Base-by-base conservation (phyloP, 164 flowering plant species). In the Protea cynaroides region DNA sequence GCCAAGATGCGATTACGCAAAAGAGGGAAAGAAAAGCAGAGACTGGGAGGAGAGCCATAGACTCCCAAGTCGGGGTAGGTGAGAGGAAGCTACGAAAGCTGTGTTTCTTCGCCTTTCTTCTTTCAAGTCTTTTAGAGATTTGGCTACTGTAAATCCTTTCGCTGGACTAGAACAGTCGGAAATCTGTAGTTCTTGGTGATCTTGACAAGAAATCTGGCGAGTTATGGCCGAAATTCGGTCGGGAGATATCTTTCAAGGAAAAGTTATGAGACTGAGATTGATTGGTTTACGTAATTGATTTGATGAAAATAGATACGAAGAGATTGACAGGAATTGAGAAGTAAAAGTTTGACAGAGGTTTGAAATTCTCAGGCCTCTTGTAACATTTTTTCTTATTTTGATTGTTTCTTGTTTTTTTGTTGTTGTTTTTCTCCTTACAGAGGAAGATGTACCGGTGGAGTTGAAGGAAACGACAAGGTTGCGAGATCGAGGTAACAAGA, bases 301-400 rank as follows among this genome's bases (percentile, higher is more conserved):
- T 56, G 9, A 69, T 40, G 50, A 49, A 54, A 65, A 36, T 37
- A 51, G 23, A 34, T 17, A 10, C 38, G 9, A 64, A 37, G 55
- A 43, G 61, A 91, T 90, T 97, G 97, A 91, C 7, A 84, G 96
- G 62, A 89, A 75, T 59, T 78, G 98, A 79, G 97, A 91, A 56
- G 81, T 53, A 78, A 68, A 67, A 77, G 89, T 69, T 77, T 90
- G 29, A 80, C 94, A 71, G 99, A 92, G 97, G 99, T 89, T 66
- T 0, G 61, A 10, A 53, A n/a, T 43, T 53, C 29, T 40, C 80
- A 49, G 78, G 86, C 83, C 81, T 84, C 1, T 40, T n/a, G 2
- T 3, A 15, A 15, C 7, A 4, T 15, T 14, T 52, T 17, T 34
- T 47, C 60, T 12, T 49, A 7, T n/a, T 59, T 50, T 53, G 29